Percentiles rank a stretch among this genome's conserved stretches.
Conservation (phyloP, 2,329 filamentous ascomycete genomes). For the Teratosphaeria pseudoeucalypti region DNA sequence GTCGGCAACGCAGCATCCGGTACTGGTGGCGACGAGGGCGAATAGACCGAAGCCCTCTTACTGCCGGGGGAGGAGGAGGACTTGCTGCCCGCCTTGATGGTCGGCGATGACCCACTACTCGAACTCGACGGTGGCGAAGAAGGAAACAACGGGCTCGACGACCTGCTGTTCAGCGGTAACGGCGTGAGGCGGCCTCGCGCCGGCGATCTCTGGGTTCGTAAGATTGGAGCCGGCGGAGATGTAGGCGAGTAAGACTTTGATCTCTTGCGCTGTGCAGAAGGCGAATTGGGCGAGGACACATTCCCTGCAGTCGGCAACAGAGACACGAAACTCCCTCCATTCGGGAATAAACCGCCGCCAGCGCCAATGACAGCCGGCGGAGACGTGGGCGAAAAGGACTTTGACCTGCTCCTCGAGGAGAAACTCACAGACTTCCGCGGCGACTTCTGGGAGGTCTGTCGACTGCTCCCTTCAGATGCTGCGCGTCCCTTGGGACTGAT, state of each 20-base stretch:
- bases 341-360: not conserved
- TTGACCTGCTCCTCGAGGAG: not conserved
- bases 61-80: not conserved
- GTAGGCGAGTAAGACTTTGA: not conserved
- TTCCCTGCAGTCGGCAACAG: not conserved
- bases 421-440: not conserved
- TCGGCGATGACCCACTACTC: not conserved
- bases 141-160: not conserved
- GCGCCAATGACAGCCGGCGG: not conserved
- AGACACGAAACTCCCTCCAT: not conserved
- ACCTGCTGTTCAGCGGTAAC: not conserved
- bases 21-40: not conserved
- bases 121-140: not conserved
- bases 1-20: not conserved
- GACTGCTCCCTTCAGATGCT: not conserved
- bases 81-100: not conserved
- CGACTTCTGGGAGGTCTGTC: not conserved
- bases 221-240: not conserved
- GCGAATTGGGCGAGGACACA: not conserved
- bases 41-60: not conserved
- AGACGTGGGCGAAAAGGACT: not conserved
- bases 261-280: not conserved
- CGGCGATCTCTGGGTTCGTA: not conserved
- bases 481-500: not conserved
- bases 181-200: not conserved